Evolutionary conservation across 192 early-diverging fungal species (phyloP), one percentile per base, ranked within the genome.

Genomic region (Backusella sp.): DNA sequence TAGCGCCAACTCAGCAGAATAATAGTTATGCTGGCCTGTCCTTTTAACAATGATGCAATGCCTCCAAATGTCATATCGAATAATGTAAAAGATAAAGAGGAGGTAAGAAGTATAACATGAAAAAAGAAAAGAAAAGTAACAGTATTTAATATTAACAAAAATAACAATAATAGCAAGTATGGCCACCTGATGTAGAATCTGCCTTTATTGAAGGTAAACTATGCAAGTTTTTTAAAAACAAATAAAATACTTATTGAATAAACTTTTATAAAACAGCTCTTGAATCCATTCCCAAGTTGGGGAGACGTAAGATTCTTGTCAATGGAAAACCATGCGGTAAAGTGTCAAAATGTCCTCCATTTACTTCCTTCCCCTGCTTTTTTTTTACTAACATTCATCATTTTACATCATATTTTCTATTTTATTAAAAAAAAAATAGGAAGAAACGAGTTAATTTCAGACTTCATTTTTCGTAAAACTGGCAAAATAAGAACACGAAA

Each of bases 391-490:
- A 68, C 21, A 46, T 79, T 28, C 56, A 44, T 80, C 4, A 35
- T 62, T 70, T 79, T 77, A 66, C 56, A 62, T 62, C 56, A 62
- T 62, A 62, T 30, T 39, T 66, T 15, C 8, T 44, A 44, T 39
- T 39, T 39, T 39, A 53, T 44, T 52, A 69, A 78, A 53, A 49
- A 44, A n/a, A 49, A 49, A 49, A 7, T 65, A 84, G 89, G 92
- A 21, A 83, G 92, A 9, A 94, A 94, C 78, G 91, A 94, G 76
- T 82, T 92, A 15, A 92, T 94, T 41, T 91, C 92, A 7, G 91
- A 92, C 26, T 92, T 88, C 72, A 92, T 92, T n/a, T 91, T 85
- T 66, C 87, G 86, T 73, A 87, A 90, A 41, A 94, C 91, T 2
- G 65, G 79, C 35, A 90, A 89, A 36, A 86, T 85, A 30, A 82